Conservation (phyloP, 192 early-diverging fungal genomes). For the Gaertneriomyces sp. region DNA sequence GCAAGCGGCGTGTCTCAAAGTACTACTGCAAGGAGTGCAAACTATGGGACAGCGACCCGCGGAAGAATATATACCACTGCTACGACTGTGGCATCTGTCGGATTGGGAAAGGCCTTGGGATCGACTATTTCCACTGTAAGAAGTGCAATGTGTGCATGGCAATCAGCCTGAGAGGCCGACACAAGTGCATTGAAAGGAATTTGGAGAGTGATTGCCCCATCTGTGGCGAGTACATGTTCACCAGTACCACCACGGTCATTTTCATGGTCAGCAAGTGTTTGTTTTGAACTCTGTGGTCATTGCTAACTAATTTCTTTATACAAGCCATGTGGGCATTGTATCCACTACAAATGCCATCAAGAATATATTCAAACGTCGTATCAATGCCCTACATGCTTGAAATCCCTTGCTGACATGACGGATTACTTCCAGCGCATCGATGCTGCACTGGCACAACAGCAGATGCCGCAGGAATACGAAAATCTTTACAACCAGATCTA, state of each 20-base stretch:
- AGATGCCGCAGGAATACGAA: constrained; percentile 89
- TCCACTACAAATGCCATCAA: constrained; percentile 83
- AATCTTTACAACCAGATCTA: constrained; percentile 70
- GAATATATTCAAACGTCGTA: constrained; percentile 86
- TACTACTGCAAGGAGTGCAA: constrained; percentile 94
- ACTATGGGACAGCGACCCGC: constrained; percentile 82
- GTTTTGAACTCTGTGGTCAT: neutral
- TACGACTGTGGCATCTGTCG: constrained; percentile 91
- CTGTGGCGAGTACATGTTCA: constrained; percentile 95
- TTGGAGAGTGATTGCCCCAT: constrained; percentile 93
- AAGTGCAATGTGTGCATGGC: constrained; percentile 92
- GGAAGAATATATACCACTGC: constrained; percentile 91
- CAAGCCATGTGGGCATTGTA: constrained; percentile 87
- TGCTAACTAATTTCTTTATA: neutral
- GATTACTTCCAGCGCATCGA: constrained; percentile 84
- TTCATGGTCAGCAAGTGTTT: constrained; percentile 66
- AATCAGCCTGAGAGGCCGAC: constrained; percentile 67
- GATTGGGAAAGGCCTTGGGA: constrained; percentile 73
- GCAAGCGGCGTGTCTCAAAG: constrained; percentile 58
- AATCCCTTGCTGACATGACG: constrained; percentile 82
- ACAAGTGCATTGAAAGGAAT: constrained; percentile 89
- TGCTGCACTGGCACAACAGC: constrained; percentile 67
- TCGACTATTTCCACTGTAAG: constrained; percentile 89
- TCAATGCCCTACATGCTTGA: constrained; percentile 93
- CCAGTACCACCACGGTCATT: constrained; percentile 72